Evolutionary conservation across 2,329 filamentous ascomycete genomes (phyloP).

Genomic region (Thermothelomyces thermophilus): DNA sequence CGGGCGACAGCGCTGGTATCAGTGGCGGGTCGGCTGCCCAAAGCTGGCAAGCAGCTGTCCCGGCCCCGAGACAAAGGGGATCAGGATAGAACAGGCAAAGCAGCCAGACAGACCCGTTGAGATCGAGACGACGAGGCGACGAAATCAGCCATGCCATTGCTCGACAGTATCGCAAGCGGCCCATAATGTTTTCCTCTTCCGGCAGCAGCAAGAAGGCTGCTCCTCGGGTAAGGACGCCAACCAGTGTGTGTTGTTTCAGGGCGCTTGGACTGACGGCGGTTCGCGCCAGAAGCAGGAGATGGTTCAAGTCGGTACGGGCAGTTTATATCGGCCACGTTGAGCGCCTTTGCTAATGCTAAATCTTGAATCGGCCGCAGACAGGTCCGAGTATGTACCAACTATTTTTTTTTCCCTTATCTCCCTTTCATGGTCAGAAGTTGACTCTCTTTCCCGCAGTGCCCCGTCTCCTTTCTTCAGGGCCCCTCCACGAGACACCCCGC

Average conservation of each 20-base stretch:
- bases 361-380: slow-evolving; percentile 38
- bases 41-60: slow-evolving; percentile 19
- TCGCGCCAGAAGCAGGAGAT: slow-evolving; percentile 70
- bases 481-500: slow-evolving; percentile 46
- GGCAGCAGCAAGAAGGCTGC: slow-evolving; percentile 62
- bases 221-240: slow-evolving; percentile 53
- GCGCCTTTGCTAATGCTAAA: slow-evolving; percentile 16
- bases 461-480: slow-evolving; percentile 83
- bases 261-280: slow-evolving; percentile 13
- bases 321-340: neutral
- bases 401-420: slow-evolving; percentile 21
- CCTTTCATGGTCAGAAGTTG: slow-evolving; percentile 30
- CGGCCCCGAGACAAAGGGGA: neutral
- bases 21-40: slow-evolving; percentile 12
- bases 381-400: slow-evolving; percentile 51
- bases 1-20: neutral
- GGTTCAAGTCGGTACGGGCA: slow-evolving; percentile 87
- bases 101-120: neutral
- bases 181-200: slow-evolving; percentile 58
- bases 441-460: slow-evolving; percentile 49
- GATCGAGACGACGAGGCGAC: slow-evolving; percentile 1
- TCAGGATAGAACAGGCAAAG: neutral
- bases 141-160: slow-evolving; percentile 21
- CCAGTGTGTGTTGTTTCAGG: slow-evolving; percentile 27
- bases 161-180: slow-evolving; percentile 4